Evolutionary conservation across 1,284 basidiomycete genomes (phyloP), one percentile per base, ranked within the genome.

Genomic region (Cryptococcus amylolentus): DNA sequence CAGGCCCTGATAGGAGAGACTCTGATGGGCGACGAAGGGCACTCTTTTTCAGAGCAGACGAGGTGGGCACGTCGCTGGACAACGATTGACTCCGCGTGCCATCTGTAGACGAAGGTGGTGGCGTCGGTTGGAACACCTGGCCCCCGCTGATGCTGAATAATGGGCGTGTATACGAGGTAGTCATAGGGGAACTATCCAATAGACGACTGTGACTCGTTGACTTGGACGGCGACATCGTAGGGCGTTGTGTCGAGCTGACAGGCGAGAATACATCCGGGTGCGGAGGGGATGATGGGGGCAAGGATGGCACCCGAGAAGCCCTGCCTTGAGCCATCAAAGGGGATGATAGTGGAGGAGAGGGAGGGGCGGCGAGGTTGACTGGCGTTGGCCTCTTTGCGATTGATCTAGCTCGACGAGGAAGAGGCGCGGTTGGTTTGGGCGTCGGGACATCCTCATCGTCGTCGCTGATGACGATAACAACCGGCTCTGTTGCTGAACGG

Each of bases 191-290:
- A 49, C 40, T 51, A 12, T 58, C 16, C 8, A 42, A n/a, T 52
- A 16, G 57, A 51, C 31, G 31, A 5, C 31, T 35, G 31, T 37
- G 26, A 13, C 18, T 41, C 26, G 48, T 35, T 4, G 58, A 58
- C 7, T 56, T 28, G 6, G 61, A 57, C 26, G 61, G 61, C 23
- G 61, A 63, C 14, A 58, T 55, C n/a, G 58, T 63, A 38, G 61
- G 61, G 40, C 55, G 55, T 3, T 48, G 47, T 14, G 43, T 40
- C 28, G 44, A 49, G 28, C 31, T 16, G 5, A 18, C 45, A 20
- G 27, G 35, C 4, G 35, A 50, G 16, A 23, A 37, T 16, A 40
- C 18, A 41, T 47, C 45, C 10, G 38, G 52, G n/a, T 49, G 26
- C 13, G 49, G 49, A 4, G 57, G 58, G 3, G 61, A 63, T 2